These are phyloP conservation scores for Chrysophaeum taylorii DNA, from an alignment of 352 stramenopile genomes.

Conservation along the genomic window DNA sequence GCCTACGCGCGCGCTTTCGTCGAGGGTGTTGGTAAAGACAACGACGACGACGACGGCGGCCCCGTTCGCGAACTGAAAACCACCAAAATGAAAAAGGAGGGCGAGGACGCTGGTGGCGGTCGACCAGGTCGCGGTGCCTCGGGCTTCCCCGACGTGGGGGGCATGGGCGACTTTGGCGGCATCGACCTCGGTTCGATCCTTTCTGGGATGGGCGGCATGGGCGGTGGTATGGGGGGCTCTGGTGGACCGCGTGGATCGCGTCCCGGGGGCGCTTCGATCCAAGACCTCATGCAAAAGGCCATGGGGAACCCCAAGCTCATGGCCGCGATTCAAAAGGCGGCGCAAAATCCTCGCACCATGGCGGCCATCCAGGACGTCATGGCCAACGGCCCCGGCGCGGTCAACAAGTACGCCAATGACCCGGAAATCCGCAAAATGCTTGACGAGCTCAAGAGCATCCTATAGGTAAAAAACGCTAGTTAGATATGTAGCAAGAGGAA, in stretches of 20 bases:
- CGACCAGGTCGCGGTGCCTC: not conserved
- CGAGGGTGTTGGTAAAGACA: not conserved
- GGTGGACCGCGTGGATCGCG: too few species aligned
- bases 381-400: not conserved
- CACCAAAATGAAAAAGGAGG: slow-evolving; percentile 1
- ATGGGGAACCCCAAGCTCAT: slow-evolving; percentile 19
- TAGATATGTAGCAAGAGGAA: too few species aligned
- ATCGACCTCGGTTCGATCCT: slow-evolving; percentile 5
- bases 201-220: not conserved
- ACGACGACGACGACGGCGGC: not conserved
- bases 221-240: not conserved
- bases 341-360: slow-evolving; percentile 14
- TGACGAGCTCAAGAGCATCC: slow-evolving; percentile 15
- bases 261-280: not conserved
- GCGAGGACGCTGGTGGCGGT: not conserved
- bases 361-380: slow-evolving; percentile 19
- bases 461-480: too few species aligned
- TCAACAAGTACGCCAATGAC: slow-evolving; percentile 22
- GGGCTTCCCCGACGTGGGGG: not conserved
- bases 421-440: slow-evolving; percentile 17
- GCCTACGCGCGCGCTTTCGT: not conserved
- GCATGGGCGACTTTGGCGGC: slow-evolving; percentile 3
- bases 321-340: slow-evolving; percentile 12
- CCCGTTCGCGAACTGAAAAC: slow-evolving; percentile 10
- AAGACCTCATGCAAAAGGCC: slow-evolving; percentile 2